A percentile compares a stretch with the other conserved stretches of the same genome.
phyloP scores from a whole-genome alignment of 768 basidiomycete genomes.

The Melanogaster broomeanus region DNA sequence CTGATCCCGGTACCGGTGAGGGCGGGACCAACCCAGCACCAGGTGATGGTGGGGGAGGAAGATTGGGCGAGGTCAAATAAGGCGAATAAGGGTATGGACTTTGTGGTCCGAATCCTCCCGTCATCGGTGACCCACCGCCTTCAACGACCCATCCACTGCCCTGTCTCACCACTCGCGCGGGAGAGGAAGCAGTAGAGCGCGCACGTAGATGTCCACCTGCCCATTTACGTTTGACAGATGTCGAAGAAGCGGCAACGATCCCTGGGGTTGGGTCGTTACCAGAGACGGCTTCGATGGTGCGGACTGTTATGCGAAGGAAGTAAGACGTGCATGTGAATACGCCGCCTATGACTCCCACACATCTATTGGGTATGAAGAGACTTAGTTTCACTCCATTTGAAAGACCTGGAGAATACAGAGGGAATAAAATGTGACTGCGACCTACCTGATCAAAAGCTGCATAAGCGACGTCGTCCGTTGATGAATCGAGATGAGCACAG shows the following conservation, averaged over 20 bases:
- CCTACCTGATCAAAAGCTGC: constrained; percentile 77
- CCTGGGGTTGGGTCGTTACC: constrained; percentile 51
- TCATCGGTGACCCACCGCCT: constrained; percentile 38
- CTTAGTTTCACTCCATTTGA: neutral
- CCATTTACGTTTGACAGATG: constrained; percentile 69
- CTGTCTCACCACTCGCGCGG: constrained; percentile 51
- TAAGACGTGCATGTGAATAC: constrained; percentile 86
- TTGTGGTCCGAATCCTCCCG: constrained; percentile 26
- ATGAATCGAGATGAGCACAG: constrained; percentile 79
- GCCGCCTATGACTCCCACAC: constrained; percentile 92
- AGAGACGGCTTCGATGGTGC: constrained; percentile 66
- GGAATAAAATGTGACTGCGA: neutral
- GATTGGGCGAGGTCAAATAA: constrained; percentile 19
- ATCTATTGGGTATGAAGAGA: constrained; percentile 36
- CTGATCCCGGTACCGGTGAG: constrained; percentile 20
- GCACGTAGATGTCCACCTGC: constrained; percentile 63
- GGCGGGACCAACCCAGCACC: constrained; percentile 32
- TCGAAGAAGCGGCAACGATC: constrained; percentile 66
- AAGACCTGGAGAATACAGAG: neutral
- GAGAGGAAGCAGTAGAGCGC: constrained; percentile 36
- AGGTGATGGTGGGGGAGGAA: neutral
- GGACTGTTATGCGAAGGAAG: constrained; percentile 62
- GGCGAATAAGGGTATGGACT: constrained; percentile 36
- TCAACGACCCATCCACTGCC: constrained; percentile 65
- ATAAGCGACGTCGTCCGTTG: constrained; percentile 85